Conservation (phyloP, 2,329 filamentous ascomycete species). For the Cadophora malorum region DNA sequence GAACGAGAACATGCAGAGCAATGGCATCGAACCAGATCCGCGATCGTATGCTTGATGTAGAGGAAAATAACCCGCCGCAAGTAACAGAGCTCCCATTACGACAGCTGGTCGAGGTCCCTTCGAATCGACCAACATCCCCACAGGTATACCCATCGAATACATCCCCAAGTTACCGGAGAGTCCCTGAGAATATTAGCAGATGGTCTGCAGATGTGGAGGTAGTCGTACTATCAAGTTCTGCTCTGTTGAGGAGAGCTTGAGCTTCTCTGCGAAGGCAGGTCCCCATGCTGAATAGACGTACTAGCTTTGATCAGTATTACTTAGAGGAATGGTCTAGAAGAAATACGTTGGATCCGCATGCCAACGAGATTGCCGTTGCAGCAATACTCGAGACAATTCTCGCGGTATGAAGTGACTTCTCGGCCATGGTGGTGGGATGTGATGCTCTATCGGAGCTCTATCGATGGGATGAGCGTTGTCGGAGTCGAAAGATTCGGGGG, state of each 20-base stretch:
- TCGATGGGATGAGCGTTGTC: background rate
- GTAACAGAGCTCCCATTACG: slow-evolving; percentile 72
- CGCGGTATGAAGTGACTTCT: slow-evolving; percentile 61
- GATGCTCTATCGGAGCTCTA: slow-evolving; percentile 12
- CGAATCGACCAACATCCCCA: slow-evolving; percentile 85
- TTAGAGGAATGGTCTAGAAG: background rate
- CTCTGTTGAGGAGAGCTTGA: slow-evolving; percentile 89
- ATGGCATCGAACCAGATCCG: slow-evolving; percentile 63
- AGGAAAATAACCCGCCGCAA: slow-evolving; percentile 85
- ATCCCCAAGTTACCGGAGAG: slow-evolving; percentile 89
- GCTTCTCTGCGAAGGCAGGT: slow-evolving; percentile 87
- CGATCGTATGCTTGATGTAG: slow-evolving; percentile 79
- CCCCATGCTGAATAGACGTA: slow-evolving; percentile 99
- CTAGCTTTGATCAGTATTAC: slow-evolving; percentile 52
- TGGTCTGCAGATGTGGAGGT: slow-evolving; percentile 15
- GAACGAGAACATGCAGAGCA: slow-evolving; percentile 83
- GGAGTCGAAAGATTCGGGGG: slow-evolving; percentile 8
- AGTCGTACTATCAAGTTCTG: slow-evolving; percentile 82
- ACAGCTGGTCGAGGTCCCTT: slow-evolving; percentile 82
- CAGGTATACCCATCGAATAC: slow-evolving; percentile 88
- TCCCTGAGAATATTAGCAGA: slow-evolving; percentile 54
- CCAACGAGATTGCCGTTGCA: slow-evolving; percentile 82
- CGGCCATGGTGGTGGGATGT: slow-evolving; percentile 49
- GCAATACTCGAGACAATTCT: slow-evolving; percentile 85
- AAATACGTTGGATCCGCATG: slow-evolving; percentile 90